phyloP scores from a whole-genome alignment of 192 early-diverging fungal genomes.

The Phycomyces nitens region DNA sequence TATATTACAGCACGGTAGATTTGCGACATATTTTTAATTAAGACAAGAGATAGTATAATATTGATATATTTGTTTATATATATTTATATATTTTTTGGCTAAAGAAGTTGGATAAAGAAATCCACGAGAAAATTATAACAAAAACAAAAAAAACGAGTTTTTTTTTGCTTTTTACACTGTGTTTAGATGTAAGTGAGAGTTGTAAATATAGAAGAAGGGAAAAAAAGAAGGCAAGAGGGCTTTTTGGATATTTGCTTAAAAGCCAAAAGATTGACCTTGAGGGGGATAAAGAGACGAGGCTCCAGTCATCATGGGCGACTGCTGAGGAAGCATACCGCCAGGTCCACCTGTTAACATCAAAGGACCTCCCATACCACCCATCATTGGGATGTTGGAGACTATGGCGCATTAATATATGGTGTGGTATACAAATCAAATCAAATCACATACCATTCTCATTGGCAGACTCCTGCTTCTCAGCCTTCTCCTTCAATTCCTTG shows the following conservation, averaged over 20 bases:
- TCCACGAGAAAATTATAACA: too few species aligned
- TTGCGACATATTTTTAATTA: too few species aligned
- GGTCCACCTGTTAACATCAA: constrained; percentile 68
- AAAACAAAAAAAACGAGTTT: too few species aligned
- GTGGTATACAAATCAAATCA: constrained; percentile 21
- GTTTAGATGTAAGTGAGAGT: too few species aligned
- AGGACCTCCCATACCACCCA: constrained; percentile 70
- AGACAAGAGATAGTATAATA: too few species aligned
- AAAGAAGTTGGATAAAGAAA: too few species aligned
- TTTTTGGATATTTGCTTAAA: not conserved
- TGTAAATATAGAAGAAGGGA: not conserved
- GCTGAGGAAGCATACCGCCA: constrained; percentile 25
- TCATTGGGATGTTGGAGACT: constrained; percentile 39
- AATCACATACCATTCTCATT: constrained; percentile 26
- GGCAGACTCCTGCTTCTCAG: constrained; percentile 37
- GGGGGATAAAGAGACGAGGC: constrained; percentile 1
- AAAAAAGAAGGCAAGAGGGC: constrained; percentile 7
- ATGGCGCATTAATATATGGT: too few species aligned
- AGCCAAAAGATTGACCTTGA: not conserved
- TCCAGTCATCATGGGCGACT: constrained; percentile 32
- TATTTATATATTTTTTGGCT: too few species aligned
- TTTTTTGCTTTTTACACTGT: too few species aligned
- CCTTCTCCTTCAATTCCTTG: constrained; percentile 56
- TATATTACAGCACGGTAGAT: too few species aligned
- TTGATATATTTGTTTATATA: too few species aligned